Evolutionary conservation across 2,329 filamentous ascomycete genomes (phyloP), one percentile per base, ranked within the genome.

Genomic region (Sporothrix pallida): DNA sequence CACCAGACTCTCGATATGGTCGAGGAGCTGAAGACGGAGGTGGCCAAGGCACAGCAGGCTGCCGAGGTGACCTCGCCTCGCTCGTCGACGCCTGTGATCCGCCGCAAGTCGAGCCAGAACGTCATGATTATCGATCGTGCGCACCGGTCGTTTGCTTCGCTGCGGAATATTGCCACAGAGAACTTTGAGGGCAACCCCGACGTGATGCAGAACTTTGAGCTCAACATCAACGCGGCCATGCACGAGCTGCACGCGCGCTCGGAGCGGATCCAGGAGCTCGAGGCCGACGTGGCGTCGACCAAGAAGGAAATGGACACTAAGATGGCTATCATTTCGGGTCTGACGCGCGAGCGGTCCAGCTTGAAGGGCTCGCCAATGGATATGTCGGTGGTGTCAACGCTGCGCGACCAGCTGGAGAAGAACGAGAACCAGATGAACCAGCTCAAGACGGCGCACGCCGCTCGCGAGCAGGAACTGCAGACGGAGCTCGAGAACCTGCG

Each of bases 241-340:
- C 93, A 96, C 78, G 96, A 99, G 80, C 86, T 99, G 48, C 92
- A 97, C 76, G 87, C 87, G 10, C 90, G 95, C 58, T 95, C 95
- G 54, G 95, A 98, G 81, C 91, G 95, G 42, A 95, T 98, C 71
- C 93, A 97, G 79, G 91, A 95, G 78, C 86, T 99, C 15, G 96
- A 99, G 81, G 90, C 90, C 6, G 95, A 97, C 77, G 89, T 98
- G 73, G 86, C 90, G 37, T 91, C 90, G 3, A 89, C 94, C 26
- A 96, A 93, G 85, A 97, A 94, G 84, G 96, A 99, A 82, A 97
- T 98, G 92, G 96, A 99, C 80, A 91, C 89, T 76, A 99, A 99
- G 88, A 94, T 95, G 86, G 93, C 93, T 44, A 95, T 99, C 80
- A 98, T 99, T 78, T 93, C 94, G 44, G 96, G 96, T 7, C 86